These are phyloP conservation scores for Hanseniaspora clermontiae DNA, from an alignment of 805 yeast genomes.

Conservation along the genomic window DNA sequence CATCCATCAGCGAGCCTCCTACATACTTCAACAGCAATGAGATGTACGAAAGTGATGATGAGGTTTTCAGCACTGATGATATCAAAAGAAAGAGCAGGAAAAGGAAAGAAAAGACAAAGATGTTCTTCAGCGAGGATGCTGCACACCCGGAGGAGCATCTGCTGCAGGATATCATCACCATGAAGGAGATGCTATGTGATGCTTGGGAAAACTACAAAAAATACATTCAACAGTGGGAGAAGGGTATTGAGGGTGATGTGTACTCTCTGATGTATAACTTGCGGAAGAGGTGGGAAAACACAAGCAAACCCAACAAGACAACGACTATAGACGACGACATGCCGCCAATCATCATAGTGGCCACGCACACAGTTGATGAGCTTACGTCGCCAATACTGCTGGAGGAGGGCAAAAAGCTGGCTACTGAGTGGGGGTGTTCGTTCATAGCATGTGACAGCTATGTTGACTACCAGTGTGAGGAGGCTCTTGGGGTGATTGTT, in stretches of 20 bases:
- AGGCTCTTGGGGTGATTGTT: slow-evolving; percentile 34
- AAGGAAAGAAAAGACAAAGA: slow-evolving; percentile 20
- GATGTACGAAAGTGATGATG: slow-evolving; percentile 9
- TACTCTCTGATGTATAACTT: slow-evolving; percentile 47
- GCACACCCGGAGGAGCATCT: slow-evolving; percentile 15
- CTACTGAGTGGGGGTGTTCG: slow-evolving; percentile 51
- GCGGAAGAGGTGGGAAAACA: slow-evolving; percentile 41
- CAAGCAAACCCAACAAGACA: slow-evolving; percentile 24
- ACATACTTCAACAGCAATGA: slow-evolving; percentile 30
- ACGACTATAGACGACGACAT: slow-evolving; percentile 21
- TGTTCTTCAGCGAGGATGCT: slow-evolving; percentile 12
- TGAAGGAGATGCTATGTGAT: slow-evolving; percentile 47
- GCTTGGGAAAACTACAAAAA: slow-evolving; percentile 61
- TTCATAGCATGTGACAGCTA: slow-evolving; percentile 51
- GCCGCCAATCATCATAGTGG: slow-evolving; percentile 58
- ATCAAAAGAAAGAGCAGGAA: slow-evolving; percentile 15
- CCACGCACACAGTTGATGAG: slow-evolving; percentile 48
- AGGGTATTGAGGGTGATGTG: slow-evolving; percentile 55
- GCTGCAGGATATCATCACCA: slow-evolving; percentile 27
- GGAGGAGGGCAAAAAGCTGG: slow-evolving; percentile 44
- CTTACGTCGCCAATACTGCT: slow-evolving; percentile 49
- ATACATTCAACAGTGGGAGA: slow-evolving; percentile 45
- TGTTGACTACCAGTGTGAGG: slow-evolving; percentile 41
- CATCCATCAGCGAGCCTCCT: slow-evolving; percentile 44
- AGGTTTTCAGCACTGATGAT: not conserved